A percentile compares a stretch with the other conserved stretches of the same genome.
Conservation (phyloP, 192 early-diverging fungal species). For the Rhizophagus sp. region DNA sequence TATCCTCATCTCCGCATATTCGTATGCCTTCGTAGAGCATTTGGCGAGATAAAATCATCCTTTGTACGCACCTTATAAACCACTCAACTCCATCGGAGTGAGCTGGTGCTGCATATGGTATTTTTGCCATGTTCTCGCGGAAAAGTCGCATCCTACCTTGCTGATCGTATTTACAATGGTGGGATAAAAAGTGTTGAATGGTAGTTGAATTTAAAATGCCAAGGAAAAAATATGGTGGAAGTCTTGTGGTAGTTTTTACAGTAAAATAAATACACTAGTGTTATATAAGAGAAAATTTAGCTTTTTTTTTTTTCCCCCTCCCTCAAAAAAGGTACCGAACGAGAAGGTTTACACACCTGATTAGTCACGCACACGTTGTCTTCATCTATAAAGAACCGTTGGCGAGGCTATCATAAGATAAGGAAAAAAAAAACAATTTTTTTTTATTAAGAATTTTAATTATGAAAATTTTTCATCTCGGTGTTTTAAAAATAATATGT, state of each 20-base stretch:
- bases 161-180: constrained; percentile 56
- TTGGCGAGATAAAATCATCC: constrained; percentile 18
- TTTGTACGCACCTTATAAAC: not conserved
- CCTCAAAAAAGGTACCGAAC: too few relatives aligned
- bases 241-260: constrained; percentile 25
- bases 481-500: too few relatives aligned
- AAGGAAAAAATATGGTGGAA: constrained; percentile 44
- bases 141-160: constrained; percentile 59
- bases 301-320: too few relatives aligned
- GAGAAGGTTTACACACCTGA: constrained; percentile 31
- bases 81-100: not conserved
- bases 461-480: too few relatives aligned
- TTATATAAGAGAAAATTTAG: not conserved
- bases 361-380: constrained; percentile 49
- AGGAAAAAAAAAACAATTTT: not conserved
- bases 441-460: too few relatives aligned
- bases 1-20: constrained; percentile 33
- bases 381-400: constrained; percentile 56
- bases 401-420: constrained; percentile 46
- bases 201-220: constrained; percentile 53
- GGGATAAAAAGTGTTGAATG: constrained; percentile 48
- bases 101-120: constrained; percentile 41
- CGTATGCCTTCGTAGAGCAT: constrained; percentile 24
- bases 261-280: constrained; percentile 56
- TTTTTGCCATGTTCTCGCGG: constrained; percentile 59